phyloP scores from a whole-genome alignment of 2,329 filamentous ascomycete species.

The Curvularia sp. region DNA sequence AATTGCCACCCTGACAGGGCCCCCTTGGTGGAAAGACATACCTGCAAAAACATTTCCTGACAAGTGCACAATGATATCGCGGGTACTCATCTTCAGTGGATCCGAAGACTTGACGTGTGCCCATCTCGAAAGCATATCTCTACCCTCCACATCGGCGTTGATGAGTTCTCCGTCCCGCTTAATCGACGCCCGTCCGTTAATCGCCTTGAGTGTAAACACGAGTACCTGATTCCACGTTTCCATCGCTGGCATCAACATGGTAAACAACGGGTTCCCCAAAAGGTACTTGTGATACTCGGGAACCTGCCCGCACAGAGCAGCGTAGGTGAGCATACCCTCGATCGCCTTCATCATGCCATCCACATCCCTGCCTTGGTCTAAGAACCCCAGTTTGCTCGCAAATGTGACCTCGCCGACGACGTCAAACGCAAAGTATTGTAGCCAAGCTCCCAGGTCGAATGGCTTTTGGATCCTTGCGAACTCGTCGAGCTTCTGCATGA shows the following conservation, averaged over 20 bases:
- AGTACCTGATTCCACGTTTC: neutral
- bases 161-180: neutral
- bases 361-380: neutral
- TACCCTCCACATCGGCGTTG: neutral
- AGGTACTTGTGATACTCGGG: neutral
- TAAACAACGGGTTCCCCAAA: neutral
- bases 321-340: neutral
- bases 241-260: neutral
- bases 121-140: neutral
- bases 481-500: neutral
- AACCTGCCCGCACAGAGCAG: neutral
- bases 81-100: neutral
- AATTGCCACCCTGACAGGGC: neutral
- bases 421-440: conserved; percentile 2
- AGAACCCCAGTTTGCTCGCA: neutral
- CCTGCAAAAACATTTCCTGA: neutral
- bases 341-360: neutral
- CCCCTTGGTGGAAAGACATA: neutral
- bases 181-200: neutral
- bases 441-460: neutral
- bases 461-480: neutral
- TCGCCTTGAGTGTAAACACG: neutral
- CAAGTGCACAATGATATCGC: neutral
- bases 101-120: neutral
- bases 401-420: neutral